phyloP scores from a whole-genome alignment of 805 yeast genomes.

The Ogataea ganodermae region DNA sequence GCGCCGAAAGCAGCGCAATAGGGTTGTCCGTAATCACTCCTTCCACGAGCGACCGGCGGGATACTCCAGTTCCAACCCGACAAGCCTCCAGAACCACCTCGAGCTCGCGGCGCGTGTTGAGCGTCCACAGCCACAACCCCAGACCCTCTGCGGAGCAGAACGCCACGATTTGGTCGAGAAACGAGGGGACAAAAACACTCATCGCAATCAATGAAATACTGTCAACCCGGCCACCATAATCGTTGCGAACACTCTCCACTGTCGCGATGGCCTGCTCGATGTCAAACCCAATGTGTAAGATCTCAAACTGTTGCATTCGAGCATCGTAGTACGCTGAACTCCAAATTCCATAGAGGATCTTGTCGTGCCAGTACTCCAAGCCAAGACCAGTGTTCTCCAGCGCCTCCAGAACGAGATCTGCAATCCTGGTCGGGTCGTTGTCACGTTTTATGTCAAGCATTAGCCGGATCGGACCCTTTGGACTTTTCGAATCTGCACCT shows the following conservation, averaged over 20 bases:
- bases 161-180: conserved; percentile 19
- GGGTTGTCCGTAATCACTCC: conserved; percentile 27
- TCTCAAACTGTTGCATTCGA: conserved; percentile 29
- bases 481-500: conserved; percentile 22
- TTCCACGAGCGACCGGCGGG: conserved; percentile 2
- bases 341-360: conserved; percentile 42
- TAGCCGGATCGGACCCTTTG: conserved; percentile 37
- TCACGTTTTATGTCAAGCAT: conserved; percentile 40
- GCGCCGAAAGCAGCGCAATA: conserved; percentile 2
- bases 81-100: conserved; percentile 23
- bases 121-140: conserved; percentile 41
- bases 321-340: conserved; percentile 30
- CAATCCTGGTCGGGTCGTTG: conserved; percentile 32
- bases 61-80: conserved; percentile 23
- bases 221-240: conserved; percentile 21
- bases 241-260: conserved; percentile 21
- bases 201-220: conserved; percentile 28
- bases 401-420: conserved; percentile 27
- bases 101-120: conserved; percentile 31
- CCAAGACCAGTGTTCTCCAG: conserved; percentile 25
- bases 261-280: conserved; percentile 24
- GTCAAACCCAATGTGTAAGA: conserved; percentile 36
- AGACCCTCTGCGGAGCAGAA: conserved; percentile 24
- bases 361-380: conserved; percentile 35
- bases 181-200: conserved; percentile 23